Conservation (phyloP, 805 yeast genomes). For the Candida berthetii region DNA sequence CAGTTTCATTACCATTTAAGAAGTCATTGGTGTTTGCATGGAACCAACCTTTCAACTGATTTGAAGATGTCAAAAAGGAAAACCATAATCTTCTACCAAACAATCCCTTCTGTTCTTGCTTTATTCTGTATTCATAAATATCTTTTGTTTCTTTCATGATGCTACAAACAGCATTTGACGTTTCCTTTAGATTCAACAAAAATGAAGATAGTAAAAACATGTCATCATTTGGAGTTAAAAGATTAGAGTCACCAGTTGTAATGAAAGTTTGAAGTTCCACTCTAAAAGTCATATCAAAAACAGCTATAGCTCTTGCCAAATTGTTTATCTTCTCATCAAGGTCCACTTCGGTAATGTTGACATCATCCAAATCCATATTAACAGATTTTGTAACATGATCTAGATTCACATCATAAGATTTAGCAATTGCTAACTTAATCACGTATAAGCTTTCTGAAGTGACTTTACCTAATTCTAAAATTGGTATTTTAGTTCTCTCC, state of each 20-base stretch:
- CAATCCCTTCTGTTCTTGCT: conserved; percentile 27
- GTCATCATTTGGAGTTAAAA: conserved; percentile 40
- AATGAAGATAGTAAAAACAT: conserved; percentile 44
- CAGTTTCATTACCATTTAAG: conserved; percentile 25
- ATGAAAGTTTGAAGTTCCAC: conserved; percentile 24
- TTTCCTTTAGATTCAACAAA: conserved; percentile 38
- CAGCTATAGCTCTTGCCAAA: conserved; percentile 24
- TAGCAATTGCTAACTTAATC: conserved; percentile 27
- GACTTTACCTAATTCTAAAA: conserved; percentile 25
- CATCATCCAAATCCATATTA: conserved; percentile 10
- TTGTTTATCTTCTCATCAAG: conserved; percentile 19
- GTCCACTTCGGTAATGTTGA: conserved; percentile 13
- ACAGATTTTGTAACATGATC: conserved; percentile 1
- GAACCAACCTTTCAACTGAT: conserved; percentile 30
- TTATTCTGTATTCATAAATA: conserved; percentile 23
- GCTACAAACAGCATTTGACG: conserved; percentile 23
- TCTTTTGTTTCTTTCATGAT: conserved; percentile 25
- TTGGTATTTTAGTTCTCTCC: conserved; percentile 22
- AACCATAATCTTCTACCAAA: conserved; percentile 37
- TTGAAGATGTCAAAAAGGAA: conserved; percentile 27
- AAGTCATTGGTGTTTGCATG: conserved; percentile 14
- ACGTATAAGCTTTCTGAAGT: conserved; percentile 26
- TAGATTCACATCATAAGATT: conserved; percentile 32
- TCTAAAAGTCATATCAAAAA: conserved; percentile 27
- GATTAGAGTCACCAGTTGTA: conserved; percentile 17